Percentiles rank a stretch among this genome's conserved stretches.
These are phyloP conservation scores for Phytophthora pistaciae DNA, from an alignment of 352 stramenopile genomes.

Conservation along the genomic window DNA sequence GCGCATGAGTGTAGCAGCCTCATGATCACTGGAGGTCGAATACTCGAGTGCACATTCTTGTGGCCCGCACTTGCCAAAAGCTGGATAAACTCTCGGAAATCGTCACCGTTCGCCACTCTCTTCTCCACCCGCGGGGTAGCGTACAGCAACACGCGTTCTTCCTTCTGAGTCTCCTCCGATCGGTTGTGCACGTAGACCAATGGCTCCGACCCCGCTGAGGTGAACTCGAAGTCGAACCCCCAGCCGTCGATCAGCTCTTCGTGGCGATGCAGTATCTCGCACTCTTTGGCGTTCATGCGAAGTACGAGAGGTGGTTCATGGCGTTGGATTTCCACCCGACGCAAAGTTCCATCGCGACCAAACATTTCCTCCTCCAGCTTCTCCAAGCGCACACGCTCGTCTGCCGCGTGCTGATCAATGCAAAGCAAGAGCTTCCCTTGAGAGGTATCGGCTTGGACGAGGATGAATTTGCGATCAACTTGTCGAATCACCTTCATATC, in stretches of 20 bases:
- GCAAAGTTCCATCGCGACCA: slow-evolving; percentile 53
- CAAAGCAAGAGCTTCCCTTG: slow-evolving; percentile 63
- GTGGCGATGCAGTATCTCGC: slow-evolving; percentile 48
- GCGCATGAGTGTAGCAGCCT: slow-evolving; percentile 88
- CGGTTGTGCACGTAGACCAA: background rate
- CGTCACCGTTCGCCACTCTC: slow-evolving; percentile 61
- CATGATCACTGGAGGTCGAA: slow-evolving; percentile 82
- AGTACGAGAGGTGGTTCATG: slow-evolving; percentile 64
- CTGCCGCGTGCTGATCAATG: slow-evolving; percentile 93
- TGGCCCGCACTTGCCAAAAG: slow-evolving; percentile 47
- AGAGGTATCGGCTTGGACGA: slow-evolving; percentile 54
- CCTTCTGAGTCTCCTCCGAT: slow-evolving; percentile 9
- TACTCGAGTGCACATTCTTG: slow-evolving; percentile 28
- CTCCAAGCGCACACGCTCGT: slow-evolving; percentile 91
- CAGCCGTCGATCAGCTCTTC: slow-evolving; percentile 72
- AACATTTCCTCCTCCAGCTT: slow-evolving; percentile 81
- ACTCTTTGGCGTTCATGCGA: slow-evolving; percentile 65
- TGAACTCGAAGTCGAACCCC: slow-evolving; percentile 80
- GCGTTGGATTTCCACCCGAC: slow-evolving; percentile 62
- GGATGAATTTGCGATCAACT: slow-evolving; percentile 93
- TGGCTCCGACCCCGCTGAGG: slow-evolving; percentile 11
- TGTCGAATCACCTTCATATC: slow-evolving; percentile 85
- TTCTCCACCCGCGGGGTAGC: slow-evolving; percentile 78
- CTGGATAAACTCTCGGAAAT: slow-evolving; percentile 91
- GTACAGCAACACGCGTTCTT: slow-evolving; percentile 38